Conservation (phyloP, 306 rosid species). For the Cucumis sativus region Cucumber_9930_V3 NC_026657.2:31295501-31296000, state of each 20-base stretch:
- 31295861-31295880: conserved; percentile 46
- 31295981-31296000: conserved; percentile 22
- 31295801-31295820: conserved; percentile 34
- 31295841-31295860: conserved; percentile 42
- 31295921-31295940: conserved; percentile 39
- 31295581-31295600: conserved; percentile 57
- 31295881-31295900: conserved; percentile 17
- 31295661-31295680: conserved; percentile 83
- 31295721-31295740: conserved; percentile 46
- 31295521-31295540: conserved; percentile 72
- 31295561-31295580: conserved; percentile 47
- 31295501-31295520: conserved; percentile 81
- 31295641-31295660: conserved; percentile 84
- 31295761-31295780: conserved; percentile 36
- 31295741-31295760: conserved; percentile 28
- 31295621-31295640: conserved; percentile 33
- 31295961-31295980: conserved; percentile 19
- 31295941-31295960: conserved; percentile 33
- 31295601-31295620: conserved; percentile 32
- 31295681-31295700: conserved; percentile 53
- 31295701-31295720: conserved; percentile 71
- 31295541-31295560: conserved; percentile 71
- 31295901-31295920: conserved; percentile 24
- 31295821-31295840: conserved; percentile 48
- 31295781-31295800: conserved; percentile 24